Evolutionary conservation across 495 filamentous ascomycete species (phyloP).

Genomic region (Durotheca rogersii): DNA sequence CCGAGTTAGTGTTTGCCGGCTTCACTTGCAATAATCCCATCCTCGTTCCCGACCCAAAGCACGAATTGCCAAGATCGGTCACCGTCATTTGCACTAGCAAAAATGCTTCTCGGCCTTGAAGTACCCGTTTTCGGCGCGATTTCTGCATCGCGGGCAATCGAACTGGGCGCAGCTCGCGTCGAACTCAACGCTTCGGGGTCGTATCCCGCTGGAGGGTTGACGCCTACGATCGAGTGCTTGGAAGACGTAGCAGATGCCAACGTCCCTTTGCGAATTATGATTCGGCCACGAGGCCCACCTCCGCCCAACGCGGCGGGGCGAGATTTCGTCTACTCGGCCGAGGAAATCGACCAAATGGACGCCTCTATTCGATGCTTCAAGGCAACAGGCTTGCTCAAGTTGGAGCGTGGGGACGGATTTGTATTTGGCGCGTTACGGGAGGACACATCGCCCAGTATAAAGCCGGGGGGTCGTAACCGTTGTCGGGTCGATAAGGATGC

Average conservation of each 20-base stretch:
- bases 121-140: slow-evolving; percentile 44
- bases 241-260: slow-evolving; percentile 1
- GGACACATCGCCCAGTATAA: not conserved
- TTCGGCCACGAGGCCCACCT: slow-evolving; percentile 45
- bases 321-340: slow-evolving; percentile 45
- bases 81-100: not conserved
- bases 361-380: slow-evolving; percentile 33
- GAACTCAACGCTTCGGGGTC: slow-evolving; percentile 46
- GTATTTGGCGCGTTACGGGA: slow-evolving; percentile 45
- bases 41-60: not conserved
- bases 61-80: not conserved
- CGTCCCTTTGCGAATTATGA: slow-evolving; percentile 45
- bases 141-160: slow-evolving; percentile 24
- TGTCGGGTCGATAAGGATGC: slow-evolving; percentile 34
- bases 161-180: slow-evolving; percentile 37
- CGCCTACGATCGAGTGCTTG: slow-evolving; percentile 34
- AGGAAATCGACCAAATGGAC: slow-evolving; percentile 37
- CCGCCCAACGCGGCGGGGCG: slow-evolving; percentile 1
- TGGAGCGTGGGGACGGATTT: slow-evolving; percentile 44
- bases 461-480: not conserved
- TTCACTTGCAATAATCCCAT: not conserved
- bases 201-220: slow-evolving; percentile 43
- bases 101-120: slow-evolving; percentile 37
- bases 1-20: no score
- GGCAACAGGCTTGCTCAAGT: slow-evolving; percentile 23